Conservation (phyloP, 192 early-diverging fungal species). For the Backusella tuberculispora region DNA sequence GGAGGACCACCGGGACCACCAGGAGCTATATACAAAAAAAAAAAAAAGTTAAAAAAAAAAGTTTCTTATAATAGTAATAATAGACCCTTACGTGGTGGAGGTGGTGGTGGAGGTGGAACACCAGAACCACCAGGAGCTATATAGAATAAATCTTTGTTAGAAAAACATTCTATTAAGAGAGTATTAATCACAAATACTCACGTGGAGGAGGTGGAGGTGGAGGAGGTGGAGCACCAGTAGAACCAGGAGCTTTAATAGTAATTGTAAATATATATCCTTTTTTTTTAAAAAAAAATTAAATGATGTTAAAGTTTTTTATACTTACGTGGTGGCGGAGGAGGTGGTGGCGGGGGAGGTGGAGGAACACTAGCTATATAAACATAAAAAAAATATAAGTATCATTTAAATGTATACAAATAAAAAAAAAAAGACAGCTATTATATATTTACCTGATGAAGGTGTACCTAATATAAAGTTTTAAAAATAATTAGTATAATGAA, state of each 20-base stretch:
- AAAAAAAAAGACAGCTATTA: too few species aligned
- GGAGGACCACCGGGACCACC: constrained; percentile 19
- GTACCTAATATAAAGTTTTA: background rate
- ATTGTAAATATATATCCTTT: background rate
- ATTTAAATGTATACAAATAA: too few species aligned
- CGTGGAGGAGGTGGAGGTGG: constrained; percentile 50
- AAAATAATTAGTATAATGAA: background rate
- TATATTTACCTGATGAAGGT: background rate
- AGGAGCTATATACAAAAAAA: constrained; percentile 9
- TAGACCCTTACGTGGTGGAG: constrained; percentile 36
- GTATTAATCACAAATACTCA: background rate
- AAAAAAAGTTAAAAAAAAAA: background rate
- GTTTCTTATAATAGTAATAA: background rate
- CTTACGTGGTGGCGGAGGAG: constrained; percentile 29
- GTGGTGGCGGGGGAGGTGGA: constrained; percentile 17
- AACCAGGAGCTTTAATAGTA: constrained; percentile 12
- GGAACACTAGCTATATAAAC: background rate
- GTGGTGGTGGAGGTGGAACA: constrained; percentile 34
- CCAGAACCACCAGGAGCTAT: constrained; percentile 2
- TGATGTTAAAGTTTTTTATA: background rate
- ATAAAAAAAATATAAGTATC: background rate
- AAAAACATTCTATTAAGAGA: background rate
- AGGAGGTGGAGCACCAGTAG: background rate
- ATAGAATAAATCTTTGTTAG: background rate
- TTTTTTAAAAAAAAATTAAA: background rate